A percentile compares a stretch with the other conserved stretches of the same genome.
These are phyloP conservation scores for Pilaira anomala DNA, from an alignment of 192 early-diverging fungal species.

Conservation along the genomic window DNA sequence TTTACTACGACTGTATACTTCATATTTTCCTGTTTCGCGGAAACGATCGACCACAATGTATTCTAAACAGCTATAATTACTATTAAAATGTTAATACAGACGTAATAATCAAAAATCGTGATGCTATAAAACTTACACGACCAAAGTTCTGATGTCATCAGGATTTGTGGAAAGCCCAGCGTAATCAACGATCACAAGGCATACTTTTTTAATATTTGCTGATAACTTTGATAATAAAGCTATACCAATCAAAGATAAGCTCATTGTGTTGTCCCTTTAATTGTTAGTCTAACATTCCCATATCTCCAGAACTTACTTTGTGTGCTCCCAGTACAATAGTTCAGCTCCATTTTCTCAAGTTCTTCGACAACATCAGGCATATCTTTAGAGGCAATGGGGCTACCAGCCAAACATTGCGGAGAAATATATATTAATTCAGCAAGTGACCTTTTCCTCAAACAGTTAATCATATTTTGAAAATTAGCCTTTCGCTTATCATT, in stretches of 20 bases:
- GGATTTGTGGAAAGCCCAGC: background rate
- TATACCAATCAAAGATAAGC: background rate
- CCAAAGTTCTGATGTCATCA: background rate
- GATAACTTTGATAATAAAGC: background rate
- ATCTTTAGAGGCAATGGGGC: slow-evolving; percentile 6
- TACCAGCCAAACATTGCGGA: slow-evolving; percentile 6
- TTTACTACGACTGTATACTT: slow-evolving; percentile 14
- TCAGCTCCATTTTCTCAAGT: slow-evolving; percentile 12
- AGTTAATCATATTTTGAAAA: slow-evolving; percentile 11
- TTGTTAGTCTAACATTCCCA: background rate
- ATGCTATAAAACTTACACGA: slow-evolving; percentile 6
- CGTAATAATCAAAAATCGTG: slow-evolving; percentile 4
- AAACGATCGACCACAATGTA: slow-evolving; percentile 12
- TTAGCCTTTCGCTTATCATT: background rate
- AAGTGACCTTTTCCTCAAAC: slow-evolving; percentile 9
- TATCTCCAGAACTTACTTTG: slow-evolving; percentile 15
- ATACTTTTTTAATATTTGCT: slow-evolving; percentile 7
- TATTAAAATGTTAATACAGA: background rate
- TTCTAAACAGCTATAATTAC: slow-evolving; percentile 4
- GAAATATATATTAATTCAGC: slow-evolving; percentile 10
- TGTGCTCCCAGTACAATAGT: slow-evolving; percentile 9
- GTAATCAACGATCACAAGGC: slow-evolving; percentile 6
- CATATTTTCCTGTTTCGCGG: slow-evolving; percentile 7
- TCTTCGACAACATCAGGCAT: slow-evolving; percentile 11
- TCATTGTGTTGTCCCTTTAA: background rate